Evolutionary conservation across 192 early-diverging fungal species (phyloP).

Genomic region (Anaeromyces robustus): DNA sequence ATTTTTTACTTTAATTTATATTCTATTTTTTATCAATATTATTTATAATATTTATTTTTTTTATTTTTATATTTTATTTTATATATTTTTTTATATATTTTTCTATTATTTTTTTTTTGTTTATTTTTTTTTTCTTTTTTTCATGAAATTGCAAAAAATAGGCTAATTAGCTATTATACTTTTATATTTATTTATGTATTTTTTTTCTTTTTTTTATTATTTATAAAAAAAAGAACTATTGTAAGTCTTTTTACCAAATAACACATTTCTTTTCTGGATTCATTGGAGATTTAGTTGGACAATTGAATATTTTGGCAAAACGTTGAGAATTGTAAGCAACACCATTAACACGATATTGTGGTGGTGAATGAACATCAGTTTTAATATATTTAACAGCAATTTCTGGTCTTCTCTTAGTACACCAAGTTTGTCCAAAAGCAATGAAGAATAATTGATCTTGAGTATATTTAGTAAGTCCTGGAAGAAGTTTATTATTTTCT

Average conservation of each 20-base stretch:
- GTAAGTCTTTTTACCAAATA: neutral
- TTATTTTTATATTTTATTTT: no score
- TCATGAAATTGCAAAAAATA: no score
- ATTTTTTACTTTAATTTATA: no score
- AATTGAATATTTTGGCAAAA: constrained; percentile 54
- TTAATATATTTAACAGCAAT: constrained; percentile 12
- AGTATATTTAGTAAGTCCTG: constrained; percentile 35
- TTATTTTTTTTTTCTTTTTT: no score
- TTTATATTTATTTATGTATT: no score
- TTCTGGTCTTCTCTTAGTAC: constrained; percentile 15
- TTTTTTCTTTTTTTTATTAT: no score
- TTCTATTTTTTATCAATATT: no score
- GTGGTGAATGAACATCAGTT: constrained; percentile 51
- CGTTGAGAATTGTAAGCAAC: constrained; percentile 41
- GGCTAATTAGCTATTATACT: no score
- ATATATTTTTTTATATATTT: no score
- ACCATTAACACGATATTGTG: constrained; percentile 51
- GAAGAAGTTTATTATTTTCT: neutral
- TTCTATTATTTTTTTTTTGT: no score
- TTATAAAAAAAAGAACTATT: no score
- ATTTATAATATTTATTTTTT: no score
- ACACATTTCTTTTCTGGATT: constrained; percentile 49
- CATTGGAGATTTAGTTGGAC: constrained; percentile 40
- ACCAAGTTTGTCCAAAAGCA: constrained; percentile 55
- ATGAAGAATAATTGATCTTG: constrained; percentile 51